phyloP scores from a whole-genome alignment of 2,329 filamentous ascomycete genomes.

The Cladosporium sp. region DNA sequence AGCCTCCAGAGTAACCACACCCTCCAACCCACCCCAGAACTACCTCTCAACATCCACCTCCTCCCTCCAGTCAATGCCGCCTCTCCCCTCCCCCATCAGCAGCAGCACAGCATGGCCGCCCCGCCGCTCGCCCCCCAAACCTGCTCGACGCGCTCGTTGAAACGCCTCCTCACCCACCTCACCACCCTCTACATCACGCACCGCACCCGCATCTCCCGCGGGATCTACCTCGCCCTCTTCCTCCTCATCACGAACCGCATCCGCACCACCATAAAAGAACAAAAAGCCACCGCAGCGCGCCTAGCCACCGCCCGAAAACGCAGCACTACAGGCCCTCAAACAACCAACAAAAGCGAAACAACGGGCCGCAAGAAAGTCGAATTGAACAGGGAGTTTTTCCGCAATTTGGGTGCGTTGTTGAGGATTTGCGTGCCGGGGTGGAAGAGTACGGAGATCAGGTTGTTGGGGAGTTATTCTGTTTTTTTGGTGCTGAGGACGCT shows the following conservation, averaged over 20 bases:
- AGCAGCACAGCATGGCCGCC: slow-evolving; percentile 19
- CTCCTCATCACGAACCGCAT: slow-evolving; percentile 79
- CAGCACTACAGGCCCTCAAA: no score
- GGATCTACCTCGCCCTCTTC: slow-evolving; percentile 77
- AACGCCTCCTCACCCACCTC: slow-evolving; percentile 41
- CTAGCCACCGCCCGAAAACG: slow-evolving; percentile 54
- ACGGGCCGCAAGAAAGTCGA: slow-evolving; percentile 71
- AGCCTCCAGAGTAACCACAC: no score
- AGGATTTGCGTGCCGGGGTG: slow-evolving; percentile 87
- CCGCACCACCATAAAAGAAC: slow-evolving; percentile 84
- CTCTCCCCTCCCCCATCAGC: no score
- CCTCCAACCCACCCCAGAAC: no score
- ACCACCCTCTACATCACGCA: slow-evolving; percentile 71
- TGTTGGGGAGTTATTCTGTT: slow-evolving; percentile 86
- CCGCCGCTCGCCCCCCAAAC: slow-evolving; percentile 13
- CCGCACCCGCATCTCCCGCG: slow-evolving; percentile 75
- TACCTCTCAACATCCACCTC: no score
- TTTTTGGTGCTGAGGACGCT: slow-evolving; percentile 87
- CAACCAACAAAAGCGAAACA: slow-evolving; percentile 30
- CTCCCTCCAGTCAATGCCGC: no score
- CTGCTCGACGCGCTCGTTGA: slow-evolving; percentile 29
- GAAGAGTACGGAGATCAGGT: slow-evolving; percentile 78
- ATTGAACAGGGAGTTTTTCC: slow-evolving; percentile 81
- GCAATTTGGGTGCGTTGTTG: slow-evolving; percentile 69
- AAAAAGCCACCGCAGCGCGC: slow-evolving; percentile 74